Evolutionary conservation across 1,284 basidiomycete genomes (phyloP), one percentile per base, ranked within the genome.

Genomic region (Melampsora americana): DNA sequence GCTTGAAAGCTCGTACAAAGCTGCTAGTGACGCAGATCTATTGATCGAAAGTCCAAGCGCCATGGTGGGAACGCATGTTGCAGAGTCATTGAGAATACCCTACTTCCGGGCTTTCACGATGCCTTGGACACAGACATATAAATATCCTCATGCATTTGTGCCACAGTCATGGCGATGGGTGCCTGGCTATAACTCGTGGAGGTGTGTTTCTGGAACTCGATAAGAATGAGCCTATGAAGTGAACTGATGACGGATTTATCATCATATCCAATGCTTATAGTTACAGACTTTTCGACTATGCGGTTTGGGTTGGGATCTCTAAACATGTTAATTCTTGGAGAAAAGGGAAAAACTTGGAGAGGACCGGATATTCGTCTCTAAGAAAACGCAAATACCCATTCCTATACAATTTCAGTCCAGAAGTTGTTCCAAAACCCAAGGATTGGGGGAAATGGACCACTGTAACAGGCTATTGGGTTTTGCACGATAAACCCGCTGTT

Each of bases 381-480:
- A 92, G 95, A 81, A 92, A 92, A 70, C 92, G 97, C 85, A 95
- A 93, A 84, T 92, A 95, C 62, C 95, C 95, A 0, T 98, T 99
- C 86, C 84, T 99, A 68, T 99, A 99, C 84, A 98, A 97, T 83
- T 98, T 98, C 82, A 95, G 92, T 81, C 56, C 72, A 18, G 16
- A n/a, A 28, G 44, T 74, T 30, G 92, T 95, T 14, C 93, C 93
- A 7, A 91, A 89, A 26, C 94, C 94, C 4, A 83, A 96, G 71
- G 95, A 99, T 82, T 99, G 95, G 95, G 92, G 93, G 9, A 94
- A 98, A 83, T 96, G 94, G 92, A 96, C 97, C 78, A 90, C 92
- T 70, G 89, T 96, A 0, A 95, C 93, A 67, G 95, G 93, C 5
- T 96, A 95, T 83, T 97, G 94, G 94, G 94, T 93, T 87, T 86